phyloP scores from a whole-genome alignment of 2,329 filamentous ascomycete genomes.

The Aspergillus fumigatiaffinis region DNA sequence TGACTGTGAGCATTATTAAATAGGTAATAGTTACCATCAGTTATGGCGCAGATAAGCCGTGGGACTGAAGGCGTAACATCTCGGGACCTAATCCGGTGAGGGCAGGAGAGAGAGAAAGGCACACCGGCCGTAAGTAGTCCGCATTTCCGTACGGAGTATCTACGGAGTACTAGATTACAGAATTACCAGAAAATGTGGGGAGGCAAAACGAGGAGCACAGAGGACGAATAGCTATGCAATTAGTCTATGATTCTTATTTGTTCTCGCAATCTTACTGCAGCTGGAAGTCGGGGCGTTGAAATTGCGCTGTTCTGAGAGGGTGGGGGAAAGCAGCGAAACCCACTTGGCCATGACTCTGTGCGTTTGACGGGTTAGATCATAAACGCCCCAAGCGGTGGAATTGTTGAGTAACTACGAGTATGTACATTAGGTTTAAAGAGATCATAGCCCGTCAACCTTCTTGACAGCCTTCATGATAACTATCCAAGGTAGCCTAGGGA shows the following conservation, averaged over 20 bases:
- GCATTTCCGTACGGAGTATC: neutral
- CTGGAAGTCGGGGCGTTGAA: neutral
- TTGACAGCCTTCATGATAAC: neutral
- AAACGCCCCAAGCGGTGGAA: neutral
- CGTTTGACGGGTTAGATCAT: neutral
- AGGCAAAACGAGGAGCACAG: neutral
- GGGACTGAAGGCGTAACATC: constrained; percentile 10
- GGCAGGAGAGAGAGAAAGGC: neutral
- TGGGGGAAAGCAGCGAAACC: neutral
- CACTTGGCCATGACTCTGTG: neutral
- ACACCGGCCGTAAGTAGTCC: neutral
- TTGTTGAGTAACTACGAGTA: neutral
- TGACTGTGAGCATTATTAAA: neutral
- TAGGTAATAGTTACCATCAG: neutral
- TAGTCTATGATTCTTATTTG: neutral
- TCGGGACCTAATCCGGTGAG: constrained; percentile 14
- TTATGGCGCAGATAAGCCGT: neutral
- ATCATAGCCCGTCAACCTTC: neutral
- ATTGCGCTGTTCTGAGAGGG: neutral
- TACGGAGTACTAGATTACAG: neutral
- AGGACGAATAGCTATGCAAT: neutral
- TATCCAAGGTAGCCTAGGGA: neutral
- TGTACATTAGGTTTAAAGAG: neutral
- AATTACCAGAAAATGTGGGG: neutral
- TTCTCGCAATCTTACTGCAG: neutral